Conservation (phyloP, 139 green algal species). For the Chlorella sorokiniana region DNA sequence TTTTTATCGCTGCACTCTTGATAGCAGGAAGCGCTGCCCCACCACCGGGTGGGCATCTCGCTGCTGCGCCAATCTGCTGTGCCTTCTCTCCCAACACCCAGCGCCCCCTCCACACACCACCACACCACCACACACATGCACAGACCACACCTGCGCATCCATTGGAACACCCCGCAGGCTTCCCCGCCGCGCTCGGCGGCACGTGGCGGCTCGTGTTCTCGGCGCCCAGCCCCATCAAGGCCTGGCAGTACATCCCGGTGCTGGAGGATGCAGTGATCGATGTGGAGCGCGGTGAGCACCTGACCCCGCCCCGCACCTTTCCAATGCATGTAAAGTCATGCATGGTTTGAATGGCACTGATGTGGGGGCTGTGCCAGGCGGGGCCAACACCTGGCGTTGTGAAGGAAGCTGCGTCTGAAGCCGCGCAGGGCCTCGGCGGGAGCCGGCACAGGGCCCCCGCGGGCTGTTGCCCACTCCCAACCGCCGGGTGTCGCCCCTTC, state of each 20-base stretch:
- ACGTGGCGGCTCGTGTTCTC: slow-evolving; percentile 45
- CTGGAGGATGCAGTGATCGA: slow-evolving; percentile 37
- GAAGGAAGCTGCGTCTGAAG: too few relatives aligned
- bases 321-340: neutral
- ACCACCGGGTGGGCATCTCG: neutral
- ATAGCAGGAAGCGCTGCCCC: neutral
- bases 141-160: neutral
- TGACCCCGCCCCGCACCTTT: neutral
- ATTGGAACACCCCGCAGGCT: neutral
- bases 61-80: too few relatives aligned
- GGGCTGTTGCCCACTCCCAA: too few relatives aligned
- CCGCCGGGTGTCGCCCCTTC: too few relatives aligned
- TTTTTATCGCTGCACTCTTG: neutral
- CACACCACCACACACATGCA: neutral
- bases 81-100: too few relatives aligned
- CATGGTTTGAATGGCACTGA: neutral
- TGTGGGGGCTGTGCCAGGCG: neutral
- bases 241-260: slow-evolving; percentile 40
- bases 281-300: neutral
- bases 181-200: slow-evolving; percentile 18
- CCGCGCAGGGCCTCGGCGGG: too few relatives aligned
- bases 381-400: too few relatives aligned
- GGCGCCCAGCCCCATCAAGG: slow-evolving; percentile 21
- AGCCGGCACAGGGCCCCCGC: too few relatives aligned
- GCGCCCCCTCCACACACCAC: neutral